Percentiles rank a stretch among this genome's conserved stretches.
Evolutionary conservation across 768 basidiomycete species (phyloP).

Genomic region (Rhodotorula toruloides): DNA sequence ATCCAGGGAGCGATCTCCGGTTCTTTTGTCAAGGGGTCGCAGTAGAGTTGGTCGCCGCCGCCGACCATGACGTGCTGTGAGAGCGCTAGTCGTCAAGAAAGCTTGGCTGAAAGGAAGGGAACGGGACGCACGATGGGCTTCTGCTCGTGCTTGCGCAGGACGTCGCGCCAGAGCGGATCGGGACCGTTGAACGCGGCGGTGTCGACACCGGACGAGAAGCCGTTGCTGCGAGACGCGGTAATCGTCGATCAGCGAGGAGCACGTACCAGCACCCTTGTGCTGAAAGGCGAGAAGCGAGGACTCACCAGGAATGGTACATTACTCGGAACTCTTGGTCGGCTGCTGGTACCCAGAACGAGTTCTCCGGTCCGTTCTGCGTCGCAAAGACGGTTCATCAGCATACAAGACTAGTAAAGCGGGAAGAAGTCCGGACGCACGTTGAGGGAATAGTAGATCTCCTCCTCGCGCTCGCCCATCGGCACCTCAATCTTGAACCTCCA

Average conservation of each 20-base stretch:
- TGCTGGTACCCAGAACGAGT: slow-evolving; percentile 79
- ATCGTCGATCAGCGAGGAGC: background rate
- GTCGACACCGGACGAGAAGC: slow-evolving; percentile 63
- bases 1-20: slow-evolving; percentile 87
- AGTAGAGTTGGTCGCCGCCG: slow-evolving; percentile 52
- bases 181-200: slow-evolving; percentile 54
- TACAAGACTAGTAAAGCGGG: fast-evolving
- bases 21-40: slow-evolving; percentile 61
- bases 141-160: slow-evolving; percentile 73
- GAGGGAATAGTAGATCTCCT: slow-evolving; percentile 71
- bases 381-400: background rate
- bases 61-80: slow-evolving; percentile 72
- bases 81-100: no score
- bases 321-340: slow-evolving; percentile 69
- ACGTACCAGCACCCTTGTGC: no score
- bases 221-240: slow-evolving; percentile 37
- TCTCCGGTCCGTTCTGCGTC: slow-evolving; percentile 49
- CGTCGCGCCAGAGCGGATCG: slow-evolving; percentile 70
- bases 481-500: slow-evolving; percentile 87
- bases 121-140: slow-evolving; percentile 56
- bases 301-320: slow-evolving; percentile 34
- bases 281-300: no score
- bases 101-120: no score
- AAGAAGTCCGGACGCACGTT: slow-evolving; percentile 57
- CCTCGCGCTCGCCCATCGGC: slow-evolving; percentile 65